Conservation (phyloP, 306 rosid genomes). For the Acacia melanoxylon region DNA sequence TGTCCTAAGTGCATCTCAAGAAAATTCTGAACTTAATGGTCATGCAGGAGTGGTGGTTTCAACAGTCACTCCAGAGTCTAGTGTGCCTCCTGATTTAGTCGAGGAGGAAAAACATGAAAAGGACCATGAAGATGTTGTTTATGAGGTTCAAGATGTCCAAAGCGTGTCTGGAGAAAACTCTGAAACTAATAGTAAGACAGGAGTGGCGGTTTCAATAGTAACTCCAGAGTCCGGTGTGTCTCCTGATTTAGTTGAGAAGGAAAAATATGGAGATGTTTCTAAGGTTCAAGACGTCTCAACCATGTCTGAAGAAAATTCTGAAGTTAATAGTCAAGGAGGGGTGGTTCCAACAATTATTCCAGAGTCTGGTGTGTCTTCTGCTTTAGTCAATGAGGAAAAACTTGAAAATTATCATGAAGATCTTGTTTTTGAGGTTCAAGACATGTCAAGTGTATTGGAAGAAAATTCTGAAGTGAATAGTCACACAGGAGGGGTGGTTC, state of each 20-base stretch:
- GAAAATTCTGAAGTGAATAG: constrained; percentile 29
- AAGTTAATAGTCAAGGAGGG: constrained; percentile 25
- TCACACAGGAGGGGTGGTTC: constrained; percentile 10
- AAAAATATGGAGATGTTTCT: constrained; percentile 12
- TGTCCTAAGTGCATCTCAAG: constrained; percentile 20
- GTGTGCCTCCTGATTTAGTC: constrained; percentile 22
- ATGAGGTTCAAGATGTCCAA: constrained; percentile 23
- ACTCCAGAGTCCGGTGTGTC: constrained; percentile 4
- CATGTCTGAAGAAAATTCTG: constrained; percentile 24
- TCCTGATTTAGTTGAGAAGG: constrained; percentile 35
- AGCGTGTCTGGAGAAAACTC: constrained; percentile 25
- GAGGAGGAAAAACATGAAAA: constrained; percentile 31
- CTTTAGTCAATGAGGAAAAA: constrained; percentile 30
- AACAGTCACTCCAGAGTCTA: constrained; percentile 9
- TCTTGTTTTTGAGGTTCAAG: constrained; percentile 25
- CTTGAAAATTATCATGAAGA: constrained; percentile 11
- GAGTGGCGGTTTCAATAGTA: constrained; percentile 14
- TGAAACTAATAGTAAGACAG: constrained; percentile 15
- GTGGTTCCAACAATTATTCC: constrained; percentile 21
- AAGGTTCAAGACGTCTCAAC: constrained; percentile 15
- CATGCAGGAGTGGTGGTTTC: constrained; percentile 18
- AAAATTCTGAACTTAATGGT: constrained; percentile 25
- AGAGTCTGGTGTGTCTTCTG: constrained; percentile 23
- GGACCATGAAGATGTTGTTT: constrained; percentile 17
- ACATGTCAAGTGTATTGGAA: background rate